phyloP scores from a whole-genome alignment of 1,284 basidiomycete genomes.

The Kalmanozyma brasiliensis region DNA sequence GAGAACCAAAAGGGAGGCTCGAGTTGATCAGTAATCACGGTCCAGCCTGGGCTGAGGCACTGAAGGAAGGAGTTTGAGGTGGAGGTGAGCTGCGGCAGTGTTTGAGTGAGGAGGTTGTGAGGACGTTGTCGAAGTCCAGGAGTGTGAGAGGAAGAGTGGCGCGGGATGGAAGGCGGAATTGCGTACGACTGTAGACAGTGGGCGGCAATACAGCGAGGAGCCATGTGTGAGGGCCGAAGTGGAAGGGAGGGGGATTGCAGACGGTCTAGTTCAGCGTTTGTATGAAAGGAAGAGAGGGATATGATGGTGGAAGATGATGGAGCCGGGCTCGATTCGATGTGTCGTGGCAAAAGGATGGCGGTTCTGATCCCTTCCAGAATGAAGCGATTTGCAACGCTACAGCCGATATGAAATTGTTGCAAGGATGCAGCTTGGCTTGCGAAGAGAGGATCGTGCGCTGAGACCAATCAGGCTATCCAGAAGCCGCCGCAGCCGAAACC shows the following conservation, averaged over 20 bases:
- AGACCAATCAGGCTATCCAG: too few species aligned
- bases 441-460: too few species aligned
- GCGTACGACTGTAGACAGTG: constrained; percentile 40
- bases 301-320: background rate
- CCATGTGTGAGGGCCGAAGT: background rate
- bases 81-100: constrained; percentile 5
- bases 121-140: constrained; percentile 14
- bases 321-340: too few species aligned
- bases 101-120: constrained; percentile 7
- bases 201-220: background rate
- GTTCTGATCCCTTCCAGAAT: too few species aligned
- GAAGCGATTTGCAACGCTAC: too few species aligned
- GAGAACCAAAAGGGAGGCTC: constrained; percentile 24
- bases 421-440: too few species aligned
- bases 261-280: constrained; percentile 26
- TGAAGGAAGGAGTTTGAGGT: constrained; percentile 15
- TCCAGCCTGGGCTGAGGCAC: constrained; percentile 35
- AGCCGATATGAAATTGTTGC: too few species aligned
- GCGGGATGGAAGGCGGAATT: constrained; percentile 19
- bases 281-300: constrained; percentile 9
- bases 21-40: constrained; percentile 41
- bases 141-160: constrained; percentile 1
- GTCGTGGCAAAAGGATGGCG: too few species aligned
- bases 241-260: constrained; percentile 9
- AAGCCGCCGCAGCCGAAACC: too few species aligned